phyloP scores from a whole-genome alignment of 2,329 filamentous ascomycete species.

The Aspergillus sp. region DNA sequence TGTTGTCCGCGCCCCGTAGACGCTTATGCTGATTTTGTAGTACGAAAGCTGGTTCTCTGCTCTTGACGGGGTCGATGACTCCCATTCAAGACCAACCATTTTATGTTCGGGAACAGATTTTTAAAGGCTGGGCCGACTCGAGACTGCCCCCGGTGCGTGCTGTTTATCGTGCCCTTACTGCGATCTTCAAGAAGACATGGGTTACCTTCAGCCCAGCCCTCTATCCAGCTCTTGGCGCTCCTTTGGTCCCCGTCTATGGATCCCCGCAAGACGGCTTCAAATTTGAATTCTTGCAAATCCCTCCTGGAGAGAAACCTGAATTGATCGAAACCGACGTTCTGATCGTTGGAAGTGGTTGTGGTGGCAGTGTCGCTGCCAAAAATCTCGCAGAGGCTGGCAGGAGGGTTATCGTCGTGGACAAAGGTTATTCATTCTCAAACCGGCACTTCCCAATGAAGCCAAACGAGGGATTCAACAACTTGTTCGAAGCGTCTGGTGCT shows the following conservation, averaged over 20 bases:
- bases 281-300: constrained; percentile 59
- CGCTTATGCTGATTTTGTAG: constrained; percentile 28
- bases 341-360: constrained; percentile 83
- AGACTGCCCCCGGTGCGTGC: constrained; percentile 53
- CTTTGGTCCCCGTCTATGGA: constrained; percentile 55
- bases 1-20: not conserved
- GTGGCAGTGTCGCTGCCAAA: constrained; percentile 78
- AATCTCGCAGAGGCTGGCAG: constrained; percentile 75
- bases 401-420: constrained; percentile 77
- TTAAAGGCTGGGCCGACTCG: constrained; percentile 54
- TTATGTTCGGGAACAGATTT: constrained; percentile 53
- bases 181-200: constrained; percentile 55
- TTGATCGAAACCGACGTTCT: constrained; percentile 76
- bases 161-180: constrained; percentile 50
- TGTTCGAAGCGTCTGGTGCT: constrained; percentile 69
- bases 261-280: constrained; percentile 52
- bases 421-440: constrained; percentile 73
- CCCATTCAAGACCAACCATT: constrained; percentile 56
- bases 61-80: constrained; percentile 58
- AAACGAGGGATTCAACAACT: constrained; percentile 56
- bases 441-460: constrained; percentile 73
- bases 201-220: constrained; percentile 52
- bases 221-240: constrained; percentile 52
- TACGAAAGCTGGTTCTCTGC: constrained; percentile 55
- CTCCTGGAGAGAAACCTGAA: constrained; percentile 53